Base-by-base conservation (phyloP, 2,329 filamentous ascomycete genomes). In the Trichoderma sp. region DNA sequence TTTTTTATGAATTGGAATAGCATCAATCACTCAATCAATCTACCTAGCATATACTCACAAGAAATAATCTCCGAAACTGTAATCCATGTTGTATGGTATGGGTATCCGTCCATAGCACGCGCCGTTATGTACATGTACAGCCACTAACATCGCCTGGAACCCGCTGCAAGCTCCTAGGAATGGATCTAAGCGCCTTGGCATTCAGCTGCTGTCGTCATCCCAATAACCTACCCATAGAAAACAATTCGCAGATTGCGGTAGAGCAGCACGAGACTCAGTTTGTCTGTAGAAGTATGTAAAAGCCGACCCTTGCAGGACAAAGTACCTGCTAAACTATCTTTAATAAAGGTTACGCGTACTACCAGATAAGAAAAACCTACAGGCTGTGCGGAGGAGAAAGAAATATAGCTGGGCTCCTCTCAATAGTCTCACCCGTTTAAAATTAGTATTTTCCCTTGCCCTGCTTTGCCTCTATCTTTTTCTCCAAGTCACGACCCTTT, bases 191-290 rank as follows among this genome's bases (percentile, higher is more conserved):
- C 56, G 66, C 39, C 66, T 69, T 69, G 66, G 66, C 66, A 69
- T 47, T 69, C 47, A n/a, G 36, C 36, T 32, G 66, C 39, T 69
- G 66, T 61, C 66, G 66, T 69, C 66, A 69, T 69, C 66, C 15
- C 39, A n/a, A 8, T 18, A 43, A 43, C 39, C 39, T 15, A 61
- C 28, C 18, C 15, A 21, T 12, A n/a, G 18, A 34, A 32, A 26
- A 32, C 26, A 60, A 34, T 12, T 32, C 28, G 11, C n/a, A n/a
- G 56, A 28, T 58, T 58, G 26, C 14, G 26, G 43, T 24, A 53
- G n/a, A 53, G 1, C n/a, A 24, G 47, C 47, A 53, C 47, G 47
- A 53, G 47, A 51, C 47, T 6, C 47, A 24, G n/a, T 53, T 53
- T 53, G 47, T 53, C n/a, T 51, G n/a, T 4, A 36, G 14, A 36